phyloP scores from a whole-genome alignment of 2,329 filamentous ascomycete species.

The Diatrype stigma region DNA sequence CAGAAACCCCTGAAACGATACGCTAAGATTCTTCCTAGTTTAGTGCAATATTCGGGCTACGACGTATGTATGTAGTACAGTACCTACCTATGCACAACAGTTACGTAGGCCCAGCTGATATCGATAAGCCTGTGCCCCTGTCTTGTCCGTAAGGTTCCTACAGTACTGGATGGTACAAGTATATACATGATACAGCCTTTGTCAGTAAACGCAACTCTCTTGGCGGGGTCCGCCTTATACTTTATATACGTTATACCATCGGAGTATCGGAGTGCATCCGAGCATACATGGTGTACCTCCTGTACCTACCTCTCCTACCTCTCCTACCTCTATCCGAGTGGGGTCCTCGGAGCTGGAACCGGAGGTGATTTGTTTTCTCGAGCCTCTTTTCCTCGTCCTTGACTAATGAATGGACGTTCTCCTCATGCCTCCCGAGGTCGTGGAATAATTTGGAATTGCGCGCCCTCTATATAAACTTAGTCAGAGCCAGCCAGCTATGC shows the following conservation, averaged over 20 bases:
- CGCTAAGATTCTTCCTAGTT: background rate
- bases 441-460: background rate
- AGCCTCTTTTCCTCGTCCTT: background rate
- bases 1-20: background rate
- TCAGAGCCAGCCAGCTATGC: constrained; percentile 14
- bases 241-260: no score
- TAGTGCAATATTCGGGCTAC: background rate
- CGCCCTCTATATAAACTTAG: constrained; percentile 6
- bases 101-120: no score
- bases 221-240: no score
- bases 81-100: background rate
- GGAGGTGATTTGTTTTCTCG: background rate
- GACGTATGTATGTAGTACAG: background rate
- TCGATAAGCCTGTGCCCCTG: no score
- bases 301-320: no score
- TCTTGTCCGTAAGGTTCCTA: no score
- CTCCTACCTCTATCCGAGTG: background rate
- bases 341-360: background rate
- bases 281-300: no score
- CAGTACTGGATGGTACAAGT: no score
- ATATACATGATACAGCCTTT: no score
- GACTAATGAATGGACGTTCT: background rate
- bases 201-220: no score
- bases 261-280: no score
- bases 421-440: background rate